Conservation (phyloP, 306 rosid genomes). For the Dryas alaskensis region DNA sequence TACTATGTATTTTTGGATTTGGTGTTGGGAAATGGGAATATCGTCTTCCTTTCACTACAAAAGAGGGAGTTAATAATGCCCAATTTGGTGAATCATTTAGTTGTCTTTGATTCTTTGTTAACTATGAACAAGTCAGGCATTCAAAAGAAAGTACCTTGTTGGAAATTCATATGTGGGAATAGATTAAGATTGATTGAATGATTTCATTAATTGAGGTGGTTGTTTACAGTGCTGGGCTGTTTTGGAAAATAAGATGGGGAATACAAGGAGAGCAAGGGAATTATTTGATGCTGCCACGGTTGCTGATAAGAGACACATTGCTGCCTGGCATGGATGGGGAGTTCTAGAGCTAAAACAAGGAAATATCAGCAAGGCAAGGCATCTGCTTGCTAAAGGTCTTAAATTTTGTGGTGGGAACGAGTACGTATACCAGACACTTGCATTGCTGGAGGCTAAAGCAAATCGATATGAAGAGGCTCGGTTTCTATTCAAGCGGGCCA, state of each 20-base stretch:
- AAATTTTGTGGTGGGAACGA: constrained; percentile 80
- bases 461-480: constrained; percentile 83
- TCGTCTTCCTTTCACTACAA: not conserved
- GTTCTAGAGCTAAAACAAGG: constrained; percentile 88
- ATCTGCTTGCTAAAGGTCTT: constrained; percentile 75
- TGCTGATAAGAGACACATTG: constrained; percentile 85
- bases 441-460: constrained; percentile 80
- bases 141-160: not conserved
- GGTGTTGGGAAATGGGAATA: no score
- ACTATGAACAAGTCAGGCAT: not conserved
- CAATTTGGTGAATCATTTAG: not conserved
- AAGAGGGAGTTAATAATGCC: not conserved
- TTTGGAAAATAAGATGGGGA: constrained; percentile 77
- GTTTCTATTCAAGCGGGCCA: constrained; percentile 79
- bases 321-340: constrained; percentile 99
- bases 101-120: not conserved
- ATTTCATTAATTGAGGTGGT: not conserved
- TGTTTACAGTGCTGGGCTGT: constrained; percentile 85
- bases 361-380: constrained; percentile 76
- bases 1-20: no score
- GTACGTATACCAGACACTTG: constrained; percentile 88
- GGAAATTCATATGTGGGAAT: not conserved
- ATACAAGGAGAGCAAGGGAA: constrained; percentile 75
- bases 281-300: constrained; percentile 92
- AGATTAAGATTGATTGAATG: constrained; percentile 3